Percentiles rank a stretch among this genome's conserved stretches.
Conservation (phyloP, 306 rosid species). For the Begonia masoniana region DNA sequence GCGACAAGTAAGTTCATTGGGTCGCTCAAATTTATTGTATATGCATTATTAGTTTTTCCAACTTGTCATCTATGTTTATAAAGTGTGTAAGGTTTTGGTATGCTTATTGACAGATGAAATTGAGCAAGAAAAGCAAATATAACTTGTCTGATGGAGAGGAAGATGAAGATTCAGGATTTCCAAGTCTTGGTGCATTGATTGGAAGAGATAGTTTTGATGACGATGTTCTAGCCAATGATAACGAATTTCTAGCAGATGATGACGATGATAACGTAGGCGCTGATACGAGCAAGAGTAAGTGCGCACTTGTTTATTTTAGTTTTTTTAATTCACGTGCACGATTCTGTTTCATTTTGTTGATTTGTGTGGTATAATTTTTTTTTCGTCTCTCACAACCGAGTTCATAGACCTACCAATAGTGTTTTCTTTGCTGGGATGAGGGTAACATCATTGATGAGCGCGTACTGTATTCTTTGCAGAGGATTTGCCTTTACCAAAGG, state of each 20-base stretch:
- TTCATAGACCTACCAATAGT: too few species aligned
- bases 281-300: slow-evolving; percentile 14
- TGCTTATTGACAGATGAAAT: slow-evolving; percentile 33
- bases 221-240: slow-evolving; percentile 37
- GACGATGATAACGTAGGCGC: slow-evolving; percentile 16
- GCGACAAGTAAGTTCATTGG: slow-evolving; percentile 40
- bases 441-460: neutral
- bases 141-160: slow-evolving; percentile 82
- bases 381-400: too few species aligned
- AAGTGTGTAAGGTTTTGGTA: neutral
- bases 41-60: neutral
- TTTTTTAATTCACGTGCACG: slow-evolving; percentile 1
- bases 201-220: slow-evolving; percentile 78
- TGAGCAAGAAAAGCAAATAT: slow-evolving; percentile 58
- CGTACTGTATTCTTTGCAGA: slow-evolving; percentile 27
- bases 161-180: slow-evolving; percentile 29
- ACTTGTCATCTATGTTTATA: neutral
- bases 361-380: too few species aligned
- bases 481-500: slow-evolving; percentile 7
- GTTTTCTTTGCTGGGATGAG: slow-evolving; percentile 1
- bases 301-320: neutral
- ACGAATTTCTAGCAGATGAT: slow-evolving; percentile 27
- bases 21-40: neutral
- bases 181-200: slow-evolving; percentile 34
- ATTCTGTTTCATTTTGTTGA: too few species aligned